These are phyloP conservation scores for Haplosporangium gracile DNA, from an alignment of 192 early-diverging fungal genomes.

Conservation along the genomic window DNA sequence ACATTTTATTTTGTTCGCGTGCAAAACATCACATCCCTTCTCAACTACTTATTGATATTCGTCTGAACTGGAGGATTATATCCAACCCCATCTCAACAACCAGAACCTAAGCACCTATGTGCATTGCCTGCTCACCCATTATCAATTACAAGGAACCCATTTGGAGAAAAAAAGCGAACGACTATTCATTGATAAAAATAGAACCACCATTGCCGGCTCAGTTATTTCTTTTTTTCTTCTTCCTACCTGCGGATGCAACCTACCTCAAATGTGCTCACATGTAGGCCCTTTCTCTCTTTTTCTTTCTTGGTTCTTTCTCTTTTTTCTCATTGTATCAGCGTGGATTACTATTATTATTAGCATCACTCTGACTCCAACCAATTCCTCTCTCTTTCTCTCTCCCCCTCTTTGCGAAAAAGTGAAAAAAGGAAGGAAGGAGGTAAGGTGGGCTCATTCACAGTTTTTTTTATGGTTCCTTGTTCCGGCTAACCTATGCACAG, in stretches of 20 bases:
- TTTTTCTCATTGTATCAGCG: not conserved
- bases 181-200: not conserved
- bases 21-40: not conserved
- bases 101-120: not conserved
- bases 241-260: not conserved
- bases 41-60: not conserved
- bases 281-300: not conserved
- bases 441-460: constrained; percentile 31
- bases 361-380: not conserved
- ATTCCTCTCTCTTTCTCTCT: not conserved
- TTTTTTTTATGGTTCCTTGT: not conserved
- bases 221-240: not conserved
- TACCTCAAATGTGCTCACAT: constrained; percentile 14
- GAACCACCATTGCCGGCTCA: constrained; percentile 1
- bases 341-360: constrained; percentile 21
- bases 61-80: not conserved
- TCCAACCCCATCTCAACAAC: not conserved
- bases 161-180: not conserved
- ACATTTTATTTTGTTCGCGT: not conserved
- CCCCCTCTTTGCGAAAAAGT: not conserved
- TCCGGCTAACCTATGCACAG: not conserved
- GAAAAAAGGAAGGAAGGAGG: constrained; percentile 15
- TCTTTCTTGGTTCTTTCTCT: not conserved
- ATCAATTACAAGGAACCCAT: not conserved
- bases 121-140: too few relatives aligned